Evolutionary conservation across 176 grass and related monocot species (phyloP).

Genomic region (Cenchrus fungigraminus): DNA sequence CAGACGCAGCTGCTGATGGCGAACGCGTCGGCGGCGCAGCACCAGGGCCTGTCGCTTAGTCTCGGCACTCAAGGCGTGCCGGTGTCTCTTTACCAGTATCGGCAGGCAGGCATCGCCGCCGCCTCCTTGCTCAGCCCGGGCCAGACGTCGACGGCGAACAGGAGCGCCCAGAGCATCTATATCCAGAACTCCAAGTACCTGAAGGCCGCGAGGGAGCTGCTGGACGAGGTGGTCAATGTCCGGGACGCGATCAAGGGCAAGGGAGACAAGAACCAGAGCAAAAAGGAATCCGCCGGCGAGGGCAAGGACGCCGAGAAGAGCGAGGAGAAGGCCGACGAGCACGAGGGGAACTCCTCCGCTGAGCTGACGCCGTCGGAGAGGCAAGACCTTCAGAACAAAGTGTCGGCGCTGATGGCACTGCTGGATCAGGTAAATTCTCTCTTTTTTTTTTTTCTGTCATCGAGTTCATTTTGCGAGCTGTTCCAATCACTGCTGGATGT

Average conservation of each 20-base stretch:
- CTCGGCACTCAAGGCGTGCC: constrained; percentile 71
- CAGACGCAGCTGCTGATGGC: constrained; percentile 69
- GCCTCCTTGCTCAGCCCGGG: constrained; percentile 47
- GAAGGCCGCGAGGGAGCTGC: constrained; percentile 68
- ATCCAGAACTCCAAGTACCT: constrained; percentile 80
- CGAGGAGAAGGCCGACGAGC: constrained; percentile 54
- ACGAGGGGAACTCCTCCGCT: constrained; percentile 44
- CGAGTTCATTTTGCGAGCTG: neutral
- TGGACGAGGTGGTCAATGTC: constrained; percentile 83
- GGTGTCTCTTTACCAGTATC: constrained; percentile 75
- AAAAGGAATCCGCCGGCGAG: constrained; percentile 50
- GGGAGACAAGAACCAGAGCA: constrained; percentile 49
- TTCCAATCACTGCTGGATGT: too few species aligned
- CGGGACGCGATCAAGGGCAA: constrained; percentile 66
- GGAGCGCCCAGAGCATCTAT: constrained; percentile 44
- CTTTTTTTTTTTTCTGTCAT: neutral
- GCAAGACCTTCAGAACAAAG: constrained; percentile 96
- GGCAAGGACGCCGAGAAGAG: constrained; percentile 61
- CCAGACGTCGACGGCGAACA: constrained; percentile 47
- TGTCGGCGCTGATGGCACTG: constrained; percentile 79
- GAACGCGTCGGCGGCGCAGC: constrained; percentile 51
- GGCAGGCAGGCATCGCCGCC: constrained; percentile 43
- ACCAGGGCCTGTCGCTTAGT: constrained; percentile 84
- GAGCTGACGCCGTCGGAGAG: constrained; percentile 80
- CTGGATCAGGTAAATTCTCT: constrained; percentile 70